A percentile compares a stretch with the other conserved stretches of the same genome.
Evolutionary conservation across 352 stramenopile species (phyloP).

Genomic region (Thalassiosira livingstoniorum): DNA sequence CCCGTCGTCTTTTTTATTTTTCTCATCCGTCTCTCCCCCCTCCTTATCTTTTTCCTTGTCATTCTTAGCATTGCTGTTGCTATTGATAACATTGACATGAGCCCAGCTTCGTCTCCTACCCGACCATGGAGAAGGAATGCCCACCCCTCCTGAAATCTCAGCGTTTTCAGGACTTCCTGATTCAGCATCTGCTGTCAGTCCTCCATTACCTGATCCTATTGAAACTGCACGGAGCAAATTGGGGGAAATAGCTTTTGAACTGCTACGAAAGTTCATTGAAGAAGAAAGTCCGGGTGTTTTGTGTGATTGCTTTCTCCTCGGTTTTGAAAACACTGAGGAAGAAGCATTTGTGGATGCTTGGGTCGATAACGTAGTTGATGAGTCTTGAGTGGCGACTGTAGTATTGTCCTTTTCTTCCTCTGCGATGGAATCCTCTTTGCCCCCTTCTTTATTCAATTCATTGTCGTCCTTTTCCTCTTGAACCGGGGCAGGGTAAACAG

Average conservation of each 20-base stretch:
- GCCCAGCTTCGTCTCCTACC: background rate
- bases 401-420: constrained; percentile 6
- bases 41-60: background rate
- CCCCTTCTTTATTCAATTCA: too few relatives aligned
- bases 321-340: background rate
- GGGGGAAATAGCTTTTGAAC: background rate
- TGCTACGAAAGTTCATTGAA: background rate
- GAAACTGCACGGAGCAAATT: too few relatives aligned
- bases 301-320: background rate
- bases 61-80: background rate
- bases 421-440: background rate
- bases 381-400: background rate
- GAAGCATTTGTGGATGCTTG: background rate
- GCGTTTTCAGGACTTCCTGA: background rate
- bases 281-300: background rate
- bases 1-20: background rate
- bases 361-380: background rate
- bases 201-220: too few relatives aligned
- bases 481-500: constrained; percentile 29
- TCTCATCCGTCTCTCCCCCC: background rate
- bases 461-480: too few relatives aligned
- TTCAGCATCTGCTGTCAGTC: background rate
- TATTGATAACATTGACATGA: background rate
- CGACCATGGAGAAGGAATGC: constrained; percentile 1
- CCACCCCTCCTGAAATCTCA: background rate